Conservation (phyloP, 139 green algal genomes). For the Micromonas pusilla region DNA sequence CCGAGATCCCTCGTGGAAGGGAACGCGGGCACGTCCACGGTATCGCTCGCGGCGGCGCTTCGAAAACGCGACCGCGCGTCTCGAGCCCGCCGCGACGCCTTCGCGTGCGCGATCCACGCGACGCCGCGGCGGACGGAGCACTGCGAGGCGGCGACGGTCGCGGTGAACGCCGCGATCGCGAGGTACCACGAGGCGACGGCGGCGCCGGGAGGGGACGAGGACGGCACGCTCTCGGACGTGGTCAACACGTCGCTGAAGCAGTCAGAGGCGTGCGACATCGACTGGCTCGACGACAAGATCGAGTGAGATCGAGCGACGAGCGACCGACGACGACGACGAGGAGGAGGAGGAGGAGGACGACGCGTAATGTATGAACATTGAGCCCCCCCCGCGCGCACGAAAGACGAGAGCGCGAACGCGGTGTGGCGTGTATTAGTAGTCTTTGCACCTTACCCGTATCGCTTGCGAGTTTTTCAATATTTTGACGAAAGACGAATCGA, state of each 20-base stretch:
- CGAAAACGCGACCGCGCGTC: no score
- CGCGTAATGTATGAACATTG: no score
- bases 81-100: neutral
- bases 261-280: neutral
- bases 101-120: neutral
- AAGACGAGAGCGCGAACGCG: no score
- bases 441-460: no score
- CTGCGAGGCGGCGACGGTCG: neutral
- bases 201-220: neutral
- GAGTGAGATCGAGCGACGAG: neutral
- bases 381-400: no score
- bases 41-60: neutral
- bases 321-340: no score
- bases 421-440: no score
- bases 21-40: no score
- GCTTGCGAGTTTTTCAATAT: no score
- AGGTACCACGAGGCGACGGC: neutral
- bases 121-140: neutral
- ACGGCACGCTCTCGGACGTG: neutral
- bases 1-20: no score
- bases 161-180: neutral
- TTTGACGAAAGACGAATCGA: no score
- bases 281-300: neutral
- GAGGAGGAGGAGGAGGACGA: no score
- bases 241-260: neutral